phyloP scores from a whole-genome alignment of 345 rosid genomes.

The Raphanus sativus region DNA sequence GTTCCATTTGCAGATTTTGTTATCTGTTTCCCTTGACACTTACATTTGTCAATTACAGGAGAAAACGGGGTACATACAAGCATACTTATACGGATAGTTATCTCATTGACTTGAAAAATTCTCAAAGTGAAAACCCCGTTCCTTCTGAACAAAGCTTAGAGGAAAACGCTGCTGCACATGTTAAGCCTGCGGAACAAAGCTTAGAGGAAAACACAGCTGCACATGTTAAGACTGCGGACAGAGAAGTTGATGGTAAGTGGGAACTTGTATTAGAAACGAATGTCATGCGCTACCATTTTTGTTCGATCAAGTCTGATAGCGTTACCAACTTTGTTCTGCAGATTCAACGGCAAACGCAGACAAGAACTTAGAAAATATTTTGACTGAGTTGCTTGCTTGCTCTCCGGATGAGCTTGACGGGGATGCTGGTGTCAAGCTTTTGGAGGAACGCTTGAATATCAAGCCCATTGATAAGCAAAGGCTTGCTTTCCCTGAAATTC shows the following conservation, averaged over 20 bases:
- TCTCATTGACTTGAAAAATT: conserved; percentile 43
- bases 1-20: conserved; percentile 1
- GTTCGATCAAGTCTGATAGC: conserved; percentile 31
- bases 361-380: conserved; percentile 44
- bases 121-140: conserved; percentile 38
- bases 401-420: conserved; percentile 57
- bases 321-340: conserved; percentile 29
- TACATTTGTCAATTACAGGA: conserved; percentile 38
- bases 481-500: conserved; percentile 60
- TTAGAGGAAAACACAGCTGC: conserved; percentile 36
- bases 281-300: conserved; percentile 1
- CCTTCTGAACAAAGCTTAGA: conserved; percentile 32
- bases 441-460: conserved; percentile 62
- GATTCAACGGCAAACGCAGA: conserved; percentile 48
- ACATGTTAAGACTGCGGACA: conserved; percentile 35
- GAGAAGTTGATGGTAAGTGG: conserved; percentile 50
- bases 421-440: conserved; percentile 53
- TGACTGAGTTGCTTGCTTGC: conserved; percentile 56
- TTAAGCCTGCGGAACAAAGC: conserved; percentile 25
- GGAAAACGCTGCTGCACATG: conserved; percentile 36
- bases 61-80: conserved; percentile 50
- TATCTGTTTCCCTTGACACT: conserved; percentile 14
- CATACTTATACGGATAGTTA: conserved; percentile 37
- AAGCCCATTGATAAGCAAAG: conserved; percentile 51
- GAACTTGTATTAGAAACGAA: conserved; percentile 15